Conservation (phyloP, 225 moss, liverwort and hornwort species). For the Anthoceros angustus region DNA sequence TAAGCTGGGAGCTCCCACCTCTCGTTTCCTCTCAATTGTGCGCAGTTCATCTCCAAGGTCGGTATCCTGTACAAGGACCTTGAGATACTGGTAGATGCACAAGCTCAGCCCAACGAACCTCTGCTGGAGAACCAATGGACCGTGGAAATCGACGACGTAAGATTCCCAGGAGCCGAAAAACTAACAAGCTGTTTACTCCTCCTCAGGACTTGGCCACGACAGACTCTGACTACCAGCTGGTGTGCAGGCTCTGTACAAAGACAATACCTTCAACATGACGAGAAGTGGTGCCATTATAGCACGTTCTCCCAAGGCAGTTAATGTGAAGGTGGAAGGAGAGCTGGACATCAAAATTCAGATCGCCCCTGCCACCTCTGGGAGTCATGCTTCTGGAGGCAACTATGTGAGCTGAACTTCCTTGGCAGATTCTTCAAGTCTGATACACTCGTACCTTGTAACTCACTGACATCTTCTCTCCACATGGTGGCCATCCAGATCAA, state of each 20-base stretch:
- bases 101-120: slow-evolving; percentile 21
- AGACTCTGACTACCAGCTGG: not conserved
- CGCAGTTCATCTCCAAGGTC: slow-evolving; percentile 44
- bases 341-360: slow-evolving; percentile 28
- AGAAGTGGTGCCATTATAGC: slow-evolving; percentile 23
- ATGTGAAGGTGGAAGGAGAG: slow-evolving; percentile 17
- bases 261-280: slow-evolving; percentile 13
- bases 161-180: slow-evolving; percentile 3
- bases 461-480: not conserved
- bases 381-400: slow-evolving; percentile 29
- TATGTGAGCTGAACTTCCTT: slow-evolving; percentile 15
- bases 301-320: slow-evolving; percentile 16
- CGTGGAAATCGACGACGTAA: slow-evolving; percentile 28
- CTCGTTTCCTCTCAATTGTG: not conserved
- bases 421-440: not conserved
- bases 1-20: not conserved
- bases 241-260: slow-evolving; percentile 17
- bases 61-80: slow-evolving; percentile 35
- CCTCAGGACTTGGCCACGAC: not conserved
- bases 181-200: not conserved
- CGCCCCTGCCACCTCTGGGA: slow-evolving; percentile 16
- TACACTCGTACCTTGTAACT: not conserved
- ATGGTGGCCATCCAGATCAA: slow-evolving; percentile 21
- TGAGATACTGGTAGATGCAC: slow-evolving; percentile 28
- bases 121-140: slow-evolving; percentile 24